phyloP scores from a whole-genome alignment of 192 early-diverging fungal genomes.

The Gigaspora rosea region DNA sequence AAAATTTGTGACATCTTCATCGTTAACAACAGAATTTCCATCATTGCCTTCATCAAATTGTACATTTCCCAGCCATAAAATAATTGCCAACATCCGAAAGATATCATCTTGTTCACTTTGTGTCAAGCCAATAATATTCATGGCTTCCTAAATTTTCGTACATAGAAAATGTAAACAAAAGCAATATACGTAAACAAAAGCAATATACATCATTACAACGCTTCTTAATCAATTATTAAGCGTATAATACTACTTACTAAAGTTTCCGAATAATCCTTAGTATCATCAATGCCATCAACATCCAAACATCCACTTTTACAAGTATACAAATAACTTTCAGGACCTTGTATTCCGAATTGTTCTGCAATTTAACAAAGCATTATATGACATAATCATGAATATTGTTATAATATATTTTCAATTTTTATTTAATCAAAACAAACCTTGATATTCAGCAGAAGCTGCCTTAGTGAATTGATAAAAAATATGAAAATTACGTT shows the following conservation, averaged over 20 bases:
- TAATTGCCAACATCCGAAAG: slow-evolving; percentile 88
- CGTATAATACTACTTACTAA: slow-evolving; percentile 46
- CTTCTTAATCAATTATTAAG: not conserved
- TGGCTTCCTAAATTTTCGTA: slow-evolving; percentile 62
- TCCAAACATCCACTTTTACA: slow-evolving; percentile 71
- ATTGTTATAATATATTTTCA: not conserved
- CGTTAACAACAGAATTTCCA: slow-evolving; percentile 61
- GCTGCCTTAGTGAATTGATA: slow-evolving; percentile 88
- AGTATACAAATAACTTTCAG: slow-evolving; percentile 78
- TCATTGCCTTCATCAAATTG: slow-evolving; percentile 83
- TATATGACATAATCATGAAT: not conserved
- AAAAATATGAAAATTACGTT: slow-evolving; percentile 99
- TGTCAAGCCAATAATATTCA: slow-evolving; percentile 88
- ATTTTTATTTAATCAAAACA: not conserved
- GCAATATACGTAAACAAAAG: not conserved
- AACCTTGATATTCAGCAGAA: slow-evolving; percentile 68
- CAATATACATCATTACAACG: not conserved
- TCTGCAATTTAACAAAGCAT: slow-evolving; percentile 35
- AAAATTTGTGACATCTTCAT: slow-evolving; percentile 66
- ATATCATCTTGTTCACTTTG: slow-evolving; percentile 82
- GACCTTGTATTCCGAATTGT: slow-evolving; percentile 71
- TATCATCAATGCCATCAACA: slow-evolving; percentile 94
- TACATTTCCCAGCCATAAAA: slow-evolving; percentile 96
- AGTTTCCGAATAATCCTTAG: slow-evolving; percentile 84
- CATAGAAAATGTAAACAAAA: not conserved